phyloP scores from a whole-genome alignment of 2,329 filamentous ascomycete species.

The Aspergillus udagawae region DNA sequence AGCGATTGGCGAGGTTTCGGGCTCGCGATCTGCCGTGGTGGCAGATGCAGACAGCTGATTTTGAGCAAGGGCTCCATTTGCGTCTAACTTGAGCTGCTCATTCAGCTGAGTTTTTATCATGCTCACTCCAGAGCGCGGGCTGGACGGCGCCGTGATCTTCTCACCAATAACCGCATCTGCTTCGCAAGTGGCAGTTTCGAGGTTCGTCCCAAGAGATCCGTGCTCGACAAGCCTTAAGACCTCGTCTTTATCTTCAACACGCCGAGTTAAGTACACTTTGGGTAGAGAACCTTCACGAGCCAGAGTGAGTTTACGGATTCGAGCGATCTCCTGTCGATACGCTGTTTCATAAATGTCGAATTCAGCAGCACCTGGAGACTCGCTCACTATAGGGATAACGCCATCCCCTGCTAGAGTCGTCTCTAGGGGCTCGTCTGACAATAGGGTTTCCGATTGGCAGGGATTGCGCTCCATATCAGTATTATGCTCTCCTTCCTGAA shows the following conservation, averaged over 20 bases:
- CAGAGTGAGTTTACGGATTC: constrained; percentile 54
- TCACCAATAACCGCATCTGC: constrained; percentile 5
- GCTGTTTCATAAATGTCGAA: constrained; percentile 86
- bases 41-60: neutral
- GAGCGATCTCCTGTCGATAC: constrained; percentile 75
- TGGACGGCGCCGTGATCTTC: constrained; percentile 8
- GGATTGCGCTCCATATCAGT: constrained; percentile 13
- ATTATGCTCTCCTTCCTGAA: constrained; percentile 11
- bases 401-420: constrained; percentile 7
- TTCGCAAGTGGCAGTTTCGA: neutral
- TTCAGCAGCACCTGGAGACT: constrained; percentile 79
- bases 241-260: constrained; percentile 44
- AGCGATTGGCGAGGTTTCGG: neutral
- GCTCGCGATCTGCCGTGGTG: neutral
- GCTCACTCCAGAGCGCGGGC: constrained; percentile 11
- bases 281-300: constrained; percentile 42
- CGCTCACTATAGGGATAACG: constrained; percentile 58
- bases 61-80: neutral
- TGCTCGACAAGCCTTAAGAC: constrained; percentile 31
- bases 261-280: constrained; percentile 55
- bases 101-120: constrained; percentile 15
- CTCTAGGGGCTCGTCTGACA: constrained; percentile 32
- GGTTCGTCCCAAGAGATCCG: constrained; percentile 9
- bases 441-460: constrained; percentile 30
- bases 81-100: neutral